Percentiles rank a stretch among this genome's conserved stretches.
Evolutionary conservation across 495 filamentous ascomycete species (phyloP).

Genomic region (Neurospora intermedia): DNA sequence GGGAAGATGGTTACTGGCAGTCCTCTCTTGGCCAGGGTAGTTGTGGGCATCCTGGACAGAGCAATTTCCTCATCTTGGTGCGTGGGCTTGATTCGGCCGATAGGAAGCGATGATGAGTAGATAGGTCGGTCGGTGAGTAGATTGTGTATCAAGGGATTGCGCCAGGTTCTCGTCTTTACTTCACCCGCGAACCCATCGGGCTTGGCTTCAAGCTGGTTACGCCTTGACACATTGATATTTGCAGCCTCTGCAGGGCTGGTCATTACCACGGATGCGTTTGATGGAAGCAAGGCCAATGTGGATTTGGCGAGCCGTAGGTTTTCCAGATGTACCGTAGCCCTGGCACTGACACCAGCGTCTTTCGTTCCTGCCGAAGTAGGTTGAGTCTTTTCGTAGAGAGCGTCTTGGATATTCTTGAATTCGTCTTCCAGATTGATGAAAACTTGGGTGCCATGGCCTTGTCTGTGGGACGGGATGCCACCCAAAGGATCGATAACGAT

Average conservation of each 20-base stretch:
- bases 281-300: constrained; percentile 66
- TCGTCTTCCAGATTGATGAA: constrained; percentile 97
- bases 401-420: constrained; percentile 51
- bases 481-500: constrained; percentile 84
- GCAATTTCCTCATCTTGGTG: constrained; percentile 5
- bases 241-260: constrained; percentile 79
- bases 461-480: constrained; percentile 65
- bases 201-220: constrained; percentile 31
- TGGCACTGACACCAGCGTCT: background rate
- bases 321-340: constrained; percentile 39
- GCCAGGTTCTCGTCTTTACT: constrained; percentile 62
- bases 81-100: constrained; percentile 40
- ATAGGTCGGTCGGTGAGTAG: constrained; percentile 90
- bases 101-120: constrained; percentile 80
- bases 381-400: constrained; percentile 34
- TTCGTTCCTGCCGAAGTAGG: background rate
- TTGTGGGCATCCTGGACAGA: constrained; percentile 31
- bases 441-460: constrained; percentile 61
- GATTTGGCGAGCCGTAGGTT: constrained; percentile 63
- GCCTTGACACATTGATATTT: constrained; percentile 20
- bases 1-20: constrained; percentile 81
- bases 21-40: constrained; percentile 82
- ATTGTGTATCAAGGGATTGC: constrained; percentile 93
- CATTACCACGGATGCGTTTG: constrained; percentile 75
- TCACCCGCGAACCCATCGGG: constrained; percentile 44